Evolutionary conservation across 768 basidiomycete genomes (phyloP).

Genomic region (Trametes sanguinea): DNA sequence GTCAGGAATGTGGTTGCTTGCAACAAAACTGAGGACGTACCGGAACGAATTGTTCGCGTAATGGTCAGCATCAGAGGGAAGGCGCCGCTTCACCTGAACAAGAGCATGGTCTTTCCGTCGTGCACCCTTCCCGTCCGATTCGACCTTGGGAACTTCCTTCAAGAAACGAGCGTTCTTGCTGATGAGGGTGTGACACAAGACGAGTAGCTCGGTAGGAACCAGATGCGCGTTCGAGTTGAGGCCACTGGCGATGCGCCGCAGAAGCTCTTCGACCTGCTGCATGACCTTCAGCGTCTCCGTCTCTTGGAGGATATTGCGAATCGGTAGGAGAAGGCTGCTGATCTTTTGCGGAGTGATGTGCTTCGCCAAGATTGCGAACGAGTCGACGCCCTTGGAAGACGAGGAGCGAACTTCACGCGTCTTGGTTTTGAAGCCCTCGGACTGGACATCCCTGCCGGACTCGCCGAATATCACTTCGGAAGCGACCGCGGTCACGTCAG

Average conservation of each 20-base stretch:
- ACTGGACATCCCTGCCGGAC: slow-evolving; percentile 84
- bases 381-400: slow-evolving; percentile 81
- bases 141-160: slow-evolving; percentile 48
- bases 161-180: slow-evolving; percentile 90
- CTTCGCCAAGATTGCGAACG: slow-evolving; percentile 79
- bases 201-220: slow-evolving; percentile 67
- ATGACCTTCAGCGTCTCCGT: slow-evolving; percentile 80
- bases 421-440: slow-evolving; percentile 92
- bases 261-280: slow-evolving; percentile 84
- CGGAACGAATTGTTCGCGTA: slow-evolving; percentile 88
- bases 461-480: slow-evolving; percentile 93
- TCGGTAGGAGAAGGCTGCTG: slow-evolving; percentile 71
- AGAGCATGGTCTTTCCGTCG: slow-evolving; percentile 56
- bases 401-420: slow-evolving; percentile 89
- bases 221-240: slow-evolving; percentile 82
- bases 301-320: slow-evolving; percentile 83
- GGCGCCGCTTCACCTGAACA: slow-evolving; percentile 77
- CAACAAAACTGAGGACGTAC: slow-evolving; percentile 40
- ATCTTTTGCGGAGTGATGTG: slow-evolving; percentile 77
- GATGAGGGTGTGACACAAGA: slow-evolving; percentile 86
- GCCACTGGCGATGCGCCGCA: slow-evolving; percentile 80
- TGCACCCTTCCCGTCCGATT: slow-evolving; percentile 34
- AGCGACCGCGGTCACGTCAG: slow-evolving; percentile 77
- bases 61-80: slow-evolving; percentile 56
- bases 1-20: background rate